Percentiles rank a stretch among this genome's conserved stretches.
Evolutionary conservation across 2,329 filamentous ascomycete genomes (phyloP).

Genomic region (Exophiala oligosperma): DNA sequence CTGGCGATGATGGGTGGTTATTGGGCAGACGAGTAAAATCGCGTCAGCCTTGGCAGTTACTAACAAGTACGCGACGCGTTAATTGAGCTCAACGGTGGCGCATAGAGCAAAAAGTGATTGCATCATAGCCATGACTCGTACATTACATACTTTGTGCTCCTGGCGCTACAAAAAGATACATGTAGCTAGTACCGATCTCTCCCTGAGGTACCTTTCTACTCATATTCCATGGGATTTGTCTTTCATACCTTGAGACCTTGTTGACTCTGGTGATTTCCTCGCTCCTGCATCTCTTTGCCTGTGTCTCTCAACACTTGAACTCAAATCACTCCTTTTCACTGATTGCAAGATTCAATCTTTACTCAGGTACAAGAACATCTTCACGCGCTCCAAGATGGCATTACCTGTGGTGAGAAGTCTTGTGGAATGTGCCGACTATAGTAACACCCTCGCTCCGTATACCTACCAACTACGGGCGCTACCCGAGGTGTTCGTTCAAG

Average conservation of each 20-base stretch:
- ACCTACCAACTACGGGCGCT: conserved; percentile 69
- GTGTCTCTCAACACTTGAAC: conserved; percentile 17
- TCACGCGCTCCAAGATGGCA: conserved; percentile 53
- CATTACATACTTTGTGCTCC: too few relatives aligned
- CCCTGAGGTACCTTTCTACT: too few relatives aligned
- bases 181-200: too few relatives aligned
- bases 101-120: too few relatives aligned
- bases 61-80: too few relatives aligned
- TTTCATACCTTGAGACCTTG: too few relatives aligned
- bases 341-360: neutral
- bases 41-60: neutral
- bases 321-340: neutral
- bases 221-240: too few relatives aligned
- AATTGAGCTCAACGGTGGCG: too few relatives aligned
- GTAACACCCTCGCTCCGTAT: conserved; percentile 73
- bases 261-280: too few relatives aligned
- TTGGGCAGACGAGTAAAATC: neutral
- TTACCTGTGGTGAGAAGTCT: conserved; percentile 71
- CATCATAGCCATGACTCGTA: too few relatives aligned
- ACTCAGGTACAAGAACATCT: too few relatives aligned
- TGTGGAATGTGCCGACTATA: conserved; percentile 74
- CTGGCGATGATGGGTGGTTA: neutral
- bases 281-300: conserved; percentile 1
- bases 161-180: too few relatives aligned
- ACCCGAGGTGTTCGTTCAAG: conserved; percentile 63